Percentiles rank a stretch among this genome's conserved stretches.
Evolutionary conservation across 306 rosid genomes (phyloP).

Genomic region (Prunus davidiana): DNA sequence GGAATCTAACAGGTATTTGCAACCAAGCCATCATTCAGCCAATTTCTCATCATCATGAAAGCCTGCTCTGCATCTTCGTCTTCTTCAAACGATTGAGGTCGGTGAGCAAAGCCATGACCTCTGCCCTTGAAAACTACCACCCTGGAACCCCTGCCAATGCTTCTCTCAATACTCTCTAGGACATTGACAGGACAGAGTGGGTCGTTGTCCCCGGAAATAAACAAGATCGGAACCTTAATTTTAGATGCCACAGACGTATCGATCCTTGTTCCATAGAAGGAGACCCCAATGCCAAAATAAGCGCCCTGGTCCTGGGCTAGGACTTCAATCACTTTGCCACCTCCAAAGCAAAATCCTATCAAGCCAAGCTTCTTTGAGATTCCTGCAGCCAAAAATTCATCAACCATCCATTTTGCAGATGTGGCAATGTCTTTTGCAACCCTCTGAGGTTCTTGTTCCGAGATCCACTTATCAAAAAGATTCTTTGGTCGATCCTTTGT

Average conservation of each 20-base stretch:
- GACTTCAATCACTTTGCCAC: constrained; percentile 62
- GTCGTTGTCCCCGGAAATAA: constrained; percentile 67
- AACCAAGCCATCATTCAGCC: constrained; percentile 52
- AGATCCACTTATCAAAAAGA: constrained; percentile 48
- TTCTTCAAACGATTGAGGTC: constrained; percentile 69
- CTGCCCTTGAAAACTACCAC: constrained; percentile 57
- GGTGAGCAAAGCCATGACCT: constrained; percentile 80
- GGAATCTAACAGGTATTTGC: constrained; percentile 9
- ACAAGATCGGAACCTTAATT: constrained; percentile 55
- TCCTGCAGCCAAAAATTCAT: constrained; percentile 68
- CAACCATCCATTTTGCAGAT: constrained; percentile 70
- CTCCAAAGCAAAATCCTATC: constrained; percentile 74
- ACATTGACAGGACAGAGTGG: constrained; percentile 54
- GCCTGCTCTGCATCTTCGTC: constrained; percentile 85
- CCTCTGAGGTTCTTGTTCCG: constrained; percentile 45
- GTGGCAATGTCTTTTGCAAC: constrained; percentile 47
- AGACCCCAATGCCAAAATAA: constrained; percentile 55
- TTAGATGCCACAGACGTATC: constrained; percentile 36
- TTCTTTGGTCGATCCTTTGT: constrained; percentile 38
- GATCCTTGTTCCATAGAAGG: constrained; percentile 68
- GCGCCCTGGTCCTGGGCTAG: constrained; percentile 53
- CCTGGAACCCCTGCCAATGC: constrained; percentile 42
- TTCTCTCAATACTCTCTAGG: constrained; percentile 35
- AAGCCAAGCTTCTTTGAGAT: constrained; percentile 68
- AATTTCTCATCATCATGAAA: constrained; percentile 58